Conservation (phyloP, 106 monocot genomes). For the Xerophyta viscosa region DNA sequence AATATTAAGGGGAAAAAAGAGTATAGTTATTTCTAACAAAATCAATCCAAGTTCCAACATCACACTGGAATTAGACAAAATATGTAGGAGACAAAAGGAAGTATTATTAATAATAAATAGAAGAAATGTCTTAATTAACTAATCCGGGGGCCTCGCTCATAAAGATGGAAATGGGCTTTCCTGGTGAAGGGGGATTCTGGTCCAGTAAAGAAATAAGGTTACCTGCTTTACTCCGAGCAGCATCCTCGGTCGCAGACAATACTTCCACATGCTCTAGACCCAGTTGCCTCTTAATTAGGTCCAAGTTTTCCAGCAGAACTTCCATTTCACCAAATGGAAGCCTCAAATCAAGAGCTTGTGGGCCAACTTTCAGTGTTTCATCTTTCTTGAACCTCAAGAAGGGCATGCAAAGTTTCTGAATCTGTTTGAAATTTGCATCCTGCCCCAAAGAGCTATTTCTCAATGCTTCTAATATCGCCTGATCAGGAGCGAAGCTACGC, state of each 20-base stretch:
- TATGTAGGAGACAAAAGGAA: too few species aligned
- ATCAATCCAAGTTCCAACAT: too few species aligned
- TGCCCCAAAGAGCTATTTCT: constrained; percentile 43
- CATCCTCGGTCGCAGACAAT: constrained; percentile 34
- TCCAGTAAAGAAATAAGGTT: constrained; percentile 28
- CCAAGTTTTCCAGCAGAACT: constrained; percentile 61
- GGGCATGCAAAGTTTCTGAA: constrained; percentile 87
- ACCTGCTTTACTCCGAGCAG: constrained; percentile 49
- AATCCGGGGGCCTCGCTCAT: too few species aligned
- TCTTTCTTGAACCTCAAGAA: constrained; percentile 86
- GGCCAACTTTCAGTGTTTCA: constrained; percentile 56
- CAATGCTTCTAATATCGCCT: constrained; percentile 63
- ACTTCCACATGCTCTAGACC: constrained; percentile 67
- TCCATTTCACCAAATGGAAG: constrained; percentile 83
- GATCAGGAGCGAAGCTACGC: constrained; percentile 41
- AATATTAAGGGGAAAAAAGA: too few species aligned
- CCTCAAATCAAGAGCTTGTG: constrained; percentile 71
- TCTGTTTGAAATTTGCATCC: constrained; percentile 48
- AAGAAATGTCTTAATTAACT: too few species aligned
- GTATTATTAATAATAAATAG: too few species aligned
- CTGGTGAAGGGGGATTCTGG: constrained; percentile 81
- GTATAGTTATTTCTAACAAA: too few species aligned
- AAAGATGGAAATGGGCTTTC: constrained; percentile 61
- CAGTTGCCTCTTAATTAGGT: constrained; percentile 80
- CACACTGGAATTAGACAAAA: too few species aligned